Evolutionary conservation across 2,329 filamentous ascomycete genomes (phyloP), one percentile per base, ranked within the genome.

Genomic region (Diaporthe citri): DNA sequence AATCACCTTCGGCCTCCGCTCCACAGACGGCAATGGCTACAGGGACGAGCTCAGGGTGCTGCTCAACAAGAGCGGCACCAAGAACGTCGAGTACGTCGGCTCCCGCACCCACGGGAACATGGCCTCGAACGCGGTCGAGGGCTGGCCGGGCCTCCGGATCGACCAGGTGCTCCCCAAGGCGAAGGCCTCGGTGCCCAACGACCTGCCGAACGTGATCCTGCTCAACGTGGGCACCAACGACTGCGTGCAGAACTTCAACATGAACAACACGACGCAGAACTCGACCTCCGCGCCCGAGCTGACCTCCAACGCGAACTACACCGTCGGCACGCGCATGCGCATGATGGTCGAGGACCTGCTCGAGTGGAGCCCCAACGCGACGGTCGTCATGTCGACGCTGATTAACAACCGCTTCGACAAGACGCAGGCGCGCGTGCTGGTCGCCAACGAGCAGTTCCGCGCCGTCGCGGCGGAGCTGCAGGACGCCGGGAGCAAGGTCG

Each of bases 221-320:
- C 78, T 87, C 78, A 86, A 87, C 77, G 82, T 80, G 15, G 86
- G 86, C 69, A 87, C 86, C 62, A 87, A 87, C 75, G 85, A 87
- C 77, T 85, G 84, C 60, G 34, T 79, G 22, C 83, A 85, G 74
- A 73, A 80, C 75, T 79, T 75, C 72, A 78, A 84, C 55, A 74
- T 85, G 12, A 74, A 74, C 59, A 39, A 57, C 39, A 75, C 76
- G 15, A 75, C 75, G 12, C 39, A 39, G 31, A 6, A 51, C 22
- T 62, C 51, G 15, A 34, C 7, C 7, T 8, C 43, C 7, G 43
- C 46, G 15, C 73, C 73, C 20, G 46, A 52, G 28, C 62, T 76
- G 17, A 76, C 75, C 31, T 22, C 69, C 55, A 66, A 73, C 48
- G 17, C 79, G 41, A 62, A 73, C 52, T 73, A 75, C 67, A 76